Base-by-base conservation (phyloP, 805 yeast species). In the Nakazawaea ishiwadae region DNA sequence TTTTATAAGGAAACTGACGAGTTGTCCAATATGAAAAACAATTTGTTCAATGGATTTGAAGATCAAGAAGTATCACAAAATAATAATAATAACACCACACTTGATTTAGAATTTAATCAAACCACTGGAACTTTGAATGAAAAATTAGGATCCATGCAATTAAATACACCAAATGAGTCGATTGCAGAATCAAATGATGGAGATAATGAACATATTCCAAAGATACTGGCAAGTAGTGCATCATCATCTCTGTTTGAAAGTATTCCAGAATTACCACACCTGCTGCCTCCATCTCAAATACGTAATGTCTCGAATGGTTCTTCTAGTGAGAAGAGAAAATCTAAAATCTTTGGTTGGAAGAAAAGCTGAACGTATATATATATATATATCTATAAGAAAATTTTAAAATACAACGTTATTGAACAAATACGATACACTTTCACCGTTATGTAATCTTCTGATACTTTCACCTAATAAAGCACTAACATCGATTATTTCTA, bases 401-500 rank as follows among this genome's bases (percentile, higher is more conserved):
- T n/a, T n/a, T n/a, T n/a, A n/a, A 12, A 40, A 29, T 15, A 58
- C 59, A 29, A 78, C 83, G 50, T 90, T 80, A 39, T 79, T 79
- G 63, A 90, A 87, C 52, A 90, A 68, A 59, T 88, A 90, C 2
- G 95, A 85, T 26, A 90, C 84, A 57, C 95, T 83, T 67, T 91
- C 99, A 54, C 99, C 99, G 56, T 93, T 91, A 62, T 91, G 99
- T 51, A 91, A 70, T 56, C 99, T 78, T 61, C 98, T 78, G 44
- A 91, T 84, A 24, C 96, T 91, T 63, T 93, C 99, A 7, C 97
- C 98, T 45, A 91, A 64, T 7, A 86, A 83, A 15, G 93, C 84
- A 52, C 88, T 75, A 44, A 93, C 81, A 60, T 91, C 98, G 44
- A 91, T 78, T 38, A 81, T 79, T 42, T 84, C 89, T 48, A 93